Evolutionary conservation across 768 basidiomycete species (phyloP).

Genomic region (Boletus sp.): DNA sequence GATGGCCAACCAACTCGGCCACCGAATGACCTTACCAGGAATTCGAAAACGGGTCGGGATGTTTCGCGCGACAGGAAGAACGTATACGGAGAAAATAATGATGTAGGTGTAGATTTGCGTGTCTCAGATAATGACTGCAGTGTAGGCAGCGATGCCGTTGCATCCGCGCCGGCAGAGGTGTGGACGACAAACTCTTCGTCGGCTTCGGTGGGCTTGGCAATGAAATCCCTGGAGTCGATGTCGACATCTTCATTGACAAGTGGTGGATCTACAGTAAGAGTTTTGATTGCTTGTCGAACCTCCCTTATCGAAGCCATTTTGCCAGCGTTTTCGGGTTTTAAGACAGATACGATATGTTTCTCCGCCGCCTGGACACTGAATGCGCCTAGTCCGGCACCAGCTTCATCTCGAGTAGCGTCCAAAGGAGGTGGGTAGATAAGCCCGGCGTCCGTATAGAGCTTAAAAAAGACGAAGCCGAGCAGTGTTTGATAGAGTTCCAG

Average conservation of each 20-base stretch:
- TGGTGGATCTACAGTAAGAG: constrained; percentile 31
- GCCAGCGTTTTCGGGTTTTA: constrained; percentile 10
- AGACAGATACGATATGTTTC: constrained; percentile 18
- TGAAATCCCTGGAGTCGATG: constrained; percentile 33
- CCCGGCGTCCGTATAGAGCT: constrained; percentile 93
- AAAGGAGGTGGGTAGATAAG: constrained; percentile 94
- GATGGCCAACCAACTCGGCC: constrained; percentile 88
- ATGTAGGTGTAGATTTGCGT: constrained; percentile 53
- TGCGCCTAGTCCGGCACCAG: constrained; percentile 84
- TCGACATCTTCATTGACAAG: constrained; percentile 36
- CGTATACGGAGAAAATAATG: constrained; percentile 79
- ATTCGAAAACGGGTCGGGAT: constrained; percentile 89
- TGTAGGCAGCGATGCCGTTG: constrained; percentile 56
- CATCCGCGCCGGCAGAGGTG: constrained; percentile 49
- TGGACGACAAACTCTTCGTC: constrained; percentile 70
- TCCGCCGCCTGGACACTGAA: constrained; percentile 65
- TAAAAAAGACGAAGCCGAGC: constrained; percentile 94
- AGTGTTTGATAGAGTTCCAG: constrained; percentile 96
- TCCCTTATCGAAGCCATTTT: constrained; percentile 54
- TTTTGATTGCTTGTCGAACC: constrained; percentile 48
- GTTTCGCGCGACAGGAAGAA: constrained; percentile 95
- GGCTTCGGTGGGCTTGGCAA: constrained; percentile 30
- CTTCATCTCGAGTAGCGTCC: constrained; percentile 78
- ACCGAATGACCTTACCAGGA: constrained; percentile 87
- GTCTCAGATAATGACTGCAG: constrained; percentile 61